Percentiles rank a stretch among this genome's conserved stretches.
Conservation (phyloP, 768 basidiomycete species). For the Termitomyces sp. region DNA sequence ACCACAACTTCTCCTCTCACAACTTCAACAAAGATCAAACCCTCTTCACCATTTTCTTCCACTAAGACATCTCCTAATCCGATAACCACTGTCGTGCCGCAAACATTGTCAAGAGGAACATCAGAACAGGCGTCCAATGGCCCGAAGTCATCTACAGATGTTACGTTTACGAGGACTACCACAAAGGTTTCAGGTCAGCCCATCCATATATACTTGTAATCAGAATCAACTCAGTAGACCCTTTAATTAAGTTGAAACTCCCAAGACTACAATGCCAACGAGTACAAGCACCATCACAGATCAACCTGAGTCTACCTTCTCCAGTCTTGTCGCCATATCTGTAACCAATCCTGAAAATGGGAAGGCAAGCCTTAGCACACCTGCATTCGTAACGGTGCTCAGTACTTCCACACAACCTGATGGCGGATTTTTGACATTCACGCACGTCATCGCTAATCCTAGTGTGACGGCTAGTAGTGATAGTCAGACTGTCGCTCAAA, state of each 20-base stretch:
- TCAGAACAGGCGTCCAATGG: not conserved
- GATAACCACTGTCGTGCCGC: not conserved
- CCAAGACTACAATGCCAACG: constrained; percentile 14
- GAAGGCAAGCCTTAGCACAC: constrained; percentile 38
- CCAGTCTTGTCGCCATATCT: constrained; percentile 41
- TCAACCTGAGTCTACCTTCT: constrained; percentile 41
- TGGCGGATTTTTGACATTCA: constrained; percentile 45
- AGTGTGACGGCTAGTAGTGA: constrained; percentile 26
- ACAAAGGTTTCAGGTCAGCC: constrained; percentile 12
- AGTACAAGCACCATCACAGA: constrained; percentile 42
- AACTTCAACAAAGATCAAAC: not conserved
- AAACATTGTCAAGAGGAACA: not conserved
- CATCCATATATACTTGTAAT: not conserved
- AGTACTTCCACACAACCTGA: constrained; percentile 45
- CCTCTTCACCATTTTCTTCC: not conserved
- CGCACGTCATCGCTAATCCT: constrained; percentile 55
- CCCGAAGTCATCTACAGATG: not conserved
- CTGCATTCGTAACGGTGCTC: constrained; percentile 45
- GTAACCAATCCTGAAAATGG: constrained; percentile 36
- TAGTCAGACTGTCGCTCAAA: constrained; percentile 15
- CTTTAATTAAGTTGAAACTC: constrained; percentile 5
- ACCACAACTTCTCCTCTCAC: not conserved
- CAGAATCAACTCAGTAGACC: not conserved
- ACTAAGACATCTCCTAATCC: not conserved
- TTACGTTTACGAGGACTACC: not conserved